Evolutionary conservation across 108 stramenopile species (phyloP), one percentile per base, ranked within the genome.

Genomic region (Chaetoceros muelleri): DNA sequence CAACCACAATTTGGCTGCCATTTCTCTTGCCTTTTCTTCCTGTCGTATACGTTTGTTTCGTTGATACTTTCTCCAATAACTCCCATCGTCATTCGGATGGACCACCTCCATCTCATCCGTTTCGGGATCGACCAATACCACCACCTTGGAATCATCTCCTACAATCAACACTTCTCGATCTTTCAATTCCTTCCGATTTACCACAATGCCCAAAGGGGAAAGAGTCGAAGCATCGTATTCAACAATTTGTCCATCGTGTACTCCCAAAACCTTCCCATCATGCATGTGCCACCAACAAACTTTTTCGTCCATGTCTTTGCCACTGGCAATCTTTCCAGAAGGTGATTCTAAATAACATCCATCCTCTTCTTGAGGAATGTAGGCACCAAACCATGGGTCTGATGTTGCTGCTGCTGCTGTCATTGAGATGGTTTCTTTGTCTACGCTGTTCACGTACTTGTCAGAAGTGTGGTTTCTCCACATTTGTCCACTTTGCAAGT

Each of bases 81-180:
- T 84, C 8, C 96, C 96, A 65, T 97, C 92, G 53, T 94, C 87
- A 58, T 97, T 95, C 25, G 94, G 94, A 53, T 95, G 94, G n/a
- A 95, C 67, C 17, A 96, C 89, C 71, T 70, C 34, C 5, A 40
- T 10, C 13, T 40, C 13, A 40, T 40, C 13, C 13, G 34, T 40
- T 5, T 27, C 24, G 17, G 22, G 25, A 16, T 51, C 49, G 13
- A 40, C 34, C 34, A 40, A 40, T 5, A 49, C 22, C 3, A 49
- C 7, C 5, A 24, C 48, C 18, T 24, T 49, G 2, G 30, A 51
- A 27, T 51, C 61, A 2, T 62, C 54, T 2, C 10, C 30, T 16
- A 28, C 52, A 24, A 65, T 10, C 10, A 20, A 13, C 29, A 48
- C 24, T 53, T 30, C 20, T 8, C 57, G 57, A 27, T 74, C 74